Evolutionary conservation across 2,329 filamentous ascomycete species (phyloP).

Genomic region (Sporothrix protearum): DNA sequence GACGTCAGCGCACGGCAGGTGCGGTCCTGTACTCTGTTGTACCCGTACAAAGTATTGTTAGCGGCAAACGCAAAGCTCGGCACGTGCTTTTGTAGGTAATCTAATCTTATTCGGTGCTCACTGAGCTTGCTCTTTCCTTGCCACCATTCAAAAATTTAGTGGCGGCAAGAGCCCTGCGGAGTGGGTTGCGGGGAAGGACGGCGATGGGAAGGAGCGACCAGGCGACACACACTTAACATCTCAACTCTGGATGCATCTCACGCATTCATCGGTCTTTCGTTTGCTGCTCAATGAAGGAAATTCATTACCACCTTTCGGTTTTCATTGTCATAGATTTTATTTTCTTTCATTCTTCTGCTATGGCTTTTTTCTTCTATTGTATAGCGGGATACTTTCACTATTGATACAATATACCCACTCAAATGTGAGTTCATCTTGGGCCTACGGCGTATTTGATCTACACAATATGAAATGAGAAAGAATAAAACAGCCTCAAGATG

Average conservation of each 20-base stretch:
- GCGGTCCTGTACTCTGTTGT: not conserved
- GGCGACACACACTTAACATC: not conserved
- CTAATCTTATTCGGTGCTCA: not conserved
- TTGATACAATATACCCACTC: too few relatives aligned
- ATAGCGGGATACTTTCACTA: not conserved
- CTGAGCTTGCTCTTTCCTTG: not conserved
- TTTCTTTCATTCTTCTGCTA: not conserved
- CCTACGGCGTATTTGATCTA: too few relatives aligned
- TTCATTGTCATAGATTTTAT: not conserved
- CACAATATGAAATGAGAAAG: not conserved
- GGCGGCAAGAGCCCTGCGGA: slow-evolving; percentile 17
- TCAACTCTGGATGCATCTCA: not conserved
- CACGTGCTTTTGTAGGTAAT: slow-evolving; percentile 18
- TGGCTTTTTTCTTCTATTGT: not conserved
- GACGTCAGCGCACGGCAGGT: slow-evolving; percentile 19
- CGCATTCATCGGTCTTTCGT: not conserved
- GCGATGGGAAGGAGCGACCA: not conserved
- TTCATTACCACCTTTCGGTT: not conserved
- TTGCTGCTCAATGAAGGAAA: not conserved
- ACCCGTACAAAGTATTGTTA: too few relatives aligned
- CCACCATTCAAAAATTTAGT: slow-evolving; percentile 15
- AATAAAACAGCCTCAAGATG: not conserved
- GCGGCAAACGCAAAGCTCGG: slow-evolving; percentile 15
- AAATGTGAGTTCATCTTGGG: not conserved
- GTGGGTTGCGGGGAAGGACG: slow-evolving; percentile 17